Percentiles rank a stretch among this genome's conserved stretches.
Conservation (phyloP, 768 basidiomycete genomes). For the Podaxis mareebaensis region DNA sequence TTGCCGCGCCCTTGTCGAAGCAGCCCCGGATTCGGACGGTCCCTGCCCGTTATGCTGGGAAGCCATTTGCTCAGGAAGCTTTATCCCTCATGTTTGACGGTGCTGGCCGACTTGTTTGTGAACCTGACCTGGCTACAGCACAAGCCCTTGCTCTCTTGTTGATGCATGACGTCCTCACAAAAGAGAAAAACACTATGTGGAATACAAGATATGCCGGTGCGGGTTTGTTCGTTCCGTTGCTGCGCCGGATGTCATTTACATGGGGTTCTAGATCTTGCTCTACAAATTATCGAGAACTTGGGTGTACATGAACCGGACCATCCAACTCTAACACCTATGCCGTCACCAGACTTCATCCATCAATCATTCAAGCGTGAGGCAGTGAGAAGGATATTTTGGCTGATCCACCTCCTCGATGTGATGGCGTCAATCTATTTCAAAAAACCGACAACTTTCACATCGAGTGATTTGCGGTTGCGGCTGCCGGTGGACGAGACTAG, state of each 20-base stretch:
- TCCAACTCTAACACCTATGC: constrained; percentile 57
- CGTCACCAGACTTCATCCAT: constrained; percentile 59
- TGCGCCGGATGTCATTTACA: constrained; percentile 23
- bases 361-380: constrained; percentile 73
- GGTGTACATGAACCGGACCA: constrained; percentile 66
- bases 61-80: constrained; percentile 61
- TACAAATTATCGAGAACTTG: constrained; percentile 67
- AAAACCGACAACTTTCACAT: constrained; percentile 41
- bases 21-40: constrained; percentile 60
- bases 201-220: constrained; percentile 54
- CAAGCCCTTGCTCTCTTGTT: constrained; percentile 77
- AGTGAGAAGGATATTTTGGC: constrained; percentile 81
- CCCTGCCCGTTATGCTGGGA: constrained; percentile 56
- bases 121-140: constrained; percentile 67
- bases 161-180: constrained; percentile 58
- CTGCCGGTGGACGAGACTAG: constrained; percentile 82
- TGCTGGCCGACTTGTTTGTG: constrained; percentile 60
- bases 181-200: constrained; percentile 38
- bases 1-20: constrained; percentile 76
- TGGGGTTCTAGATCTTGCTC: constrained; percentile 52
- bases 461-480: constrained; percentile 55
- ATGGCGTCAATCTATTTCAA: constrained; percentile 47
- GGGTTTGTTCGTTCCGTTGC: constrained; percentile 19
- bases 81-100: constrained; percentile 71
- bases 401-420: constrained; percentile 64